Evolutionary conservation across 306 rosid species (phyloP), one percentile per base, ranked within the genome.

Genomic region (Casuarina equisetifolia): DNA sequence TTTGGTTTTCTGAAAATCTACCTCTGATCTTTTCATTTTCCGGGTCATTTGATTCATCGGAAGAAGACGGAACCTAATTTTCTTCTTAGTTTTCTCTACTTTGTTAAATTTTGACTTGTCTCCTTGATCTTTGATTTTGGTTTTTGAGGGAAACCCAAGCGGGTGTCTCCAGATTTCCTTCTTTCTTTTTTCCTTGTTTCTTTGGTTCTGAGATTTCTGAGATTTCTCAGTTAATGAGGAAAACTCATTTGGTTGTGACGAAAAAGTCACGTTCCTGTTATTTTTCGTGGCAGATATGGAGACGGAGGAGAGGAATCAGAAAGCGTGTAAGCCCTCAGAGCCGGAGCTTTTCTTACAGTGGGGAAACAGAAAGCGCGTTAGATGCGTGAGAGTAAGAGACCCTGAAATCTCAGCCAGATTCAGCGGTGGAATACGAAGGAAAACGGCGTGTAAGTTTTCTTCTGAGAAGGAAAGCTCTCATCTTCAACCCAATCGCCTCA

Each of bases 281-380:
- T 49, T 64, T 58, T 43, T 63, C 43, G 42, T 36, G 44, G 77
- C 77, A 85, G 89, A 48, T 42, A 87, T 91, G 93, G 94, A 89
- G 78, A 88, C 91, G 10, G 92, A 85, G 61, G 94, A 88, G 83
- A 88, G 91, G 72, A 88, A 83, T 83, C 88, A 86, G 79, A 84
- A 87, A 53, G 84, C 76, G 1, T 86, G 79, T 66, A 88, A 85
- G 50, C 71, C 78, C 39, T 77, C 83, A 15, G 93, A 91, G 78
- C 89, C 91, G 44, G 94, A 88, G 58, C 83, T 91, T 64, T 89
- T 91, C 89, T 82, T 91, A 77, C 92, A 89, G 94, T 89, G 97
- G 97, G 97, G 90, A 20, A 88, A 85, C 81, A 83, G 83, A 8
- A 89, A 88, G 83, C 72, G 92, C 3, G 74, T 89, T 44, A 82